A percentile compares a stretch with the other conserved stretches of the same genome.
phyloP scores from a whole-genome alignment of 805 yeast genomes.

The Tetrapisispora nanseiensis region DNA sequence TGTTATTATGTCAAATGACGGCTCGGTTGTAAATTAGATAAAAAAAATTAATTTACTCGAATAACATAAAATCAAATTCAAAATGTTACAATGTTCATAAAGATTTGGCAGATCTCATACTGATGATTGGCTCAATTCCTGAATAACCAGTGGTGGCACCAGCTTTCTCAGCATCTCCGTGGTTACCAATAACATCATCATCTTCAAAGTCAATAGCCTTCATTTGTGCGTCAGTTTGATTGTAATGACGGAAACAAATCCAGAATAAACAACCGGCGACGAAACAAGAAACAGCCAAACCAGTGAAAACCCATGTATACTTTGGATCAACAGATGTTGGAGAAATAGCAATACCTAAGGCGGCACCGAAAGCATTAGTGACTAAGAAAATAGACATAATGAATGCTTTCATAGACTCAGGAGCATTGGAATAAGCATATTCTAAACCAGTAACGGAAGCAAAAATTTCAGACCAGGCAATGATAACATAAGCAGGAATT shows the following conservation, averaged over 20 bases:
- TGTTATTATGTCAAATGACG: neutral
- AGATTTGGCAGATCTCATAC: slow-evolving; percentile 12
- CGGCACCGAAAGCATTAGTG: slow-evolving; percentile 70
- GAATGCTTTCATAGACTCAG: slow-evolving; percentile 40
- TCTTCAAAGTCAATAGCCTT: slow-evolving; percentile 38
- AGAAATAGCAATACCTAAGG: slow-evolving; percentile 63
- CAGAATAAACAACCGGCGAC: slow-evolving; percentile 55
- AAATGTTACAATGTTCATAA: neutral
- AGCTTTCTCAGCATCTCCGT: neutral
- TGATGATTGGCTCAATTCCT: slow-evolving; percentile 36
- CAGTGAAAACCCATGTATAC: slow-evolving; percentile 58
- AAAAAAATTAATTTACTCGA: neutral
- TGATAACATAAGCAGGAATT: slow-evolving; percentile 54
- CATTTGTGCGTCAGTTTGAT: slow-evolving; percentile 47
- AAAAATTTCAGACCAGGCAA: slow-evolving; percentile 67
- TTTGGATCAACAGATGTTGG: slow-evolving; percentile 61
- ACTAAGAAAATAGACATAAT: slow-evolving; percentile 49
- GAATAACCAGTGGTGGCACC: neutral
- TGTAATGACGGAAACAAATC: slow-evolving; percentile 45
- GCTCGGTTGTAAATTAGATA: neutral
- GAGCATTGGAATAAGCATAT: slow-evolving; percentile 79
- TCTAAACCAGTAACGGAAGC: slow-evolving; percentile 77
- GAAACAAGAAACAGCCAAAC: slow-evolving; percentile 50
- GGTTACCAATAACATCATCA: neutral
- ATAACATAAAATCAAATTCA: neutral